Base-by-base conservation (phyloP, 2,329 filamentous ascomycete genomes). In the Talaromyces rugulosus region DNA sequence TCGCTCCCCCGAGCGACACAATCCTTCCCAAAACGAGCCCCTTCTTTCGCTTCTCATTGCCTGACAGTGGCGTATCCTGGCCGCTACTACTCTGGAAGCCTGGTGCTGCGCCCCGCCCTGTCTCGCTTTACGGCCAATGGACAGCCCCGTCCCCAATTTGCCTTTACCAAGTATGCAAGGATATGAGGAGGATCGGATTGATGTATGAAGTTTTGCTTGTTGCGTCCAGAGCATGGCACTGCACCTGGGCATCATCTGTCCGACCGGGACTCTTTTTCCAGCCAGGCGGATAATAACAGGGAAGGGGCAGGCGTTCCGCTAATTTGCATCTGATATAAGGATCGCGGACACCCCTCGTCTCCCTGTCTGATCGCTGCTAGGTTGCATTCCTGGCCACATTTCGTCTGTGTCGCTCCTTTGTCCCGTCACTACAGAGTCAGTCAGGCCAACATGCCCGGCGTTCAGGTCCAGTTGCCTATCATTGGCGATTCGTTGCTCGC, bases 151-250 rank as follows among this genome's bases (percentile, higher is more conserved):
- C 50, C 42, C 56, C 42, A 40, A 53, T 56, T 44, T 57, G 27
- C 42, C 68, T 69, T 64, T 65, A 63, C 68, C 68, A 66, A 72
- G 73, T 70, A 77, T 77, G 74, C 73, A 77, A 76, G 74, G 74
- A 75, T 63, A 57, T 63, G 64, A 61, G 63, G 65, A 66, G 63
- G 65, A 67, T 64, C 63, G 66, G 63, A 64, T 62, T 40, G 50
- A 56, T 40, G 59, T 58, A 59, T 53, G 51, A 27, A 51, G 30
- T 62, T 66, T 65, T 65, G 51, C 61, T 66, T 65, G 68, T 69
- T 69, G 71, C 68, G 69, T 65, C 67, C 65, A 68, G 62, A 66
- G 65, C 66, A 68, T 65, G 64, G 57, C 66, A 65, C 57, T 64
- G 63, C 68, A 70, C 66, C 63, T 66, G 67, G 74, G 74, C 68